Evolutionary conservation across 2,329 filamentous ascomycete species (phyloP).

Genomic region (Ilyonectria mors-panacis): DNA sequence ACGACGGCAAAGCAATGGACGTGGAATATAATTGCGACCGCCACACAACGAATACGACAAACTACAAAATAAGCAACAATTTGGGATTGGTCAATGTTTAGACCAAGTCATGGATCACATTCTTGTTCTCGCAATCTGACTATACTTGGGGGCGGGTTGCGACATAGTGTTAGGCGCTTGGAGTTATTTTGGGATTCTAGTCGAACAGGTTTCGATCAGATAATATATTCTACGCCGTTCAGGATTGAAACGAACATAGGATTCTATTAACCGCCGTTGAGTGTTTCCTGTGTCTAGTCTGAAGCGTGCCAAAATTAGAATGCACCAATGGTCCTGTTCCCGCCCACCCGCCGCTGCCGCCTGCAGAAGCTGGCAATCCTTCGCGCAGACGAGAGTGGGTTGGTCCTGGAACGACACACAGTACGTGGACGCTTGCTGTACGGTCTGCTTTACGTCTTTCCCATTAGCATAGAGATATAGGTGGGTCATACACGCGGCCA

Average conservation of each 20-base stretch:
- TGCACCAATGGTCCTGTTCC: no score
- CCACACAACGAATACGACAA: neutral
- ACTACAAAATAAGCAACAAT: neutral
- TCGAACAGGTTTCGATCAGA: neutral
- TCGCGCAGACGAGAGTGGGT: neutral
- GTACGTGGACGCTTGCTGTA: neutral
- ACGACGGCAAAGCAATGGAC: neutral
- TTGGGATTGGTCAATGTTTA: neutral
- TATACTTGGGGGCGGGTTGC: neutral
- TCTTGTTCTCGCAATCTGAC: neutral
- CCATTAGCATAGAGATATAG: neutral
- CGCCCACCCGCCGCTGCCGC: neutral
- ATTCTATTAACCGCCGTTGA: neutral
- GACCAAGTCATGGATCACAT: neutral
- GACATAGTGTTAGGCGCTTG: neutral
- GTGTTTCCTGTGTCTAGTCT: neutral
- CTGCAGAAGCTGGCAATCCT: neutral
- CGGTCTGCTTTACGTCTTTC: neutral
- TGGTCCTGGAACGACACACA: neutral
- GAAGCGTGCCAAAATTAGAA: conserved; percentile 3
- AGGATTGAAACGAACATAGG: neutral
- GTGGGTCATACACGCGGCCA: neutral
- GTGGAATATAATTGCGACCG: neutral
- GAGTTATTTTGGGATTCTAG: neutral
- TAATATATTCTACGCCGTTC: neutral